phyloP scores from a whole-genome alignment of 768 basidiomycete genomes.

The Macrocybe gigantea region DNA sequence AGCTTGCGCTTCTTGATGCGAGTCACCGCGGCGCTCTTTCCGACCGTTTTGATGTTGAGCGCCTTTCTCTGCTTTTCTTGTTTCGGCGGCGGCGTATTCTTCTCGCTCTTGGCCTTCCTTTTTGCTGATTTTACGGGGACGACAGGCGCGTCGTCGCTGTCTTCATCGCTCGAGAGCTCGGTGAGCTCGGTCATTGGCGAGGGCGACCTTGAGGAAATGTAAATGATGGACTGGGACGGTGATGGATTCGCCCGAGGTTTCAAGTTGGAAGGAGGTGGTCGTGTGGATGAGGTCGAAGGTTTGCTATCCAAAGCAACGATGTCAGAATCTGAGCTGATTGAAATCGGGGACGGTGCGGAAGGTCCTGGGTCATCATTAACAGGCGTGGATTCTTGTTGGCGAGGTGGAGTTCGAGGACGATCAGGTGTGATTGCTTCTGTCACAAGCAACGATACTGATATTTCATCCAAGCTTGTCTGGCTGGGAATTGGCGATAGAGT shows the following conservation, averaged over 20 bases:
- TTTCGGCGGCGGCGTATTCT: background rate
- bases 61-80: slow-evolving; percentile 9
- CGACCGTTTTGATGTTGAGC: slow-evolving; percentile 6
- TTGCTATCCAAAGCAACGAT: background rate
- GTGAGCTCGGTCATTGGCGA: slow-evolving; percentile 10
- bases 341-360: no score
- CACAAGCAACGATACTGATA: background rate
- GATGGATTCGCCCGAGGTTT: slow-evolving; percentile 1
- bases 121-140: slow-evolving; percentile 6
- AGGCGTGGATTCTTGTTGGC: background rate
- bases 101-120: background rate
- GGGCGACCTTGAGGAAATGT: slow-evolving; percentile 10
- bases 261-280: background rate
- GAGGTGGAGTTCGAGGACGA: background rate
- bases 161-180: background rate
- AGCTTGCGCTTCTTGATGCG: slow-evolving; percentile 27
- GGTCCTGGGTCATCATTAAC: background rate
- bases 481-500: background rate
- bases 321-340: background rate
- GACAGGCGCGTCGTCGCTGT: slow-evolving; percentile 5
- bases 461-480: background rate
- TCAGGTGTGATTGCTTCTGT: background rate
- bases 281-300: background rate
- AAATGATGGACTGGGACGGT: background rate
- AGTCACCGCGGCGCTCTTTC: slow-evolving; percentile 22